Evolutionary conservation across 306 rosid genomes (phyloP).

Genomic region (Castanea crenata): DNA sequence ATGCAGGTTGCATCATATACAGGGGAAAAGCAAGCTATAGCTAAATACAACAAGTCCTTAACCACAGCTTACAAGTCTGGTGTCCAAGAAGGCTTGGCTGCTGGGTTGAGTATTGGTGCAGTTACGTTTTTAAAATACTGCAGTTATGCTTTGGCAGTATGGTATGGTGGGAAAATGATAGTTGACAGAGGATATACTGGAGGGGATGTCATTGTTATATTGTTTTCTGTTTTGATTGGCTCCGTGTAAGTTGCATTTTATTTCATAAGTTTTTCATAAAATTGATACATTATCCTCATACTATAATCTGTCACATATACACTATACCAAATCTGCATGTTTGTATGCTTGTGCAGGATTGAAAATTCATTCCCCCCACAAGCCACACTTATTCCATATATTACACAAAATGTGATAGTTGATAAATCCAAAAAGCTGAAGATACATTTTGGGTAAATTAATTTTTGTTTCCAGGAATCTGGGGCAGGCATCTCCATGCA

Average conservation of each 20-base stretch:
- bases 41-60: slow-evolving; percentile 54
- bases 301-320: neutral
- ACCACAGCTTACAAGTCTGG: slow-evolving; percentile 51
- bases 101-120: slow-evolving; percentile 60
- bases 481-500: slow-evolving; percentile 84
- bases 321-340: neutral
- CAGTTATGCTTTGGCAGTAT: slow-evolving; percentile 63
- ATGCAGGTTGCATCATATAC: slow-evolving; percentile 89
- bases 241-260: slow-evolving; percentile 53
- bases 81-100: slow-evolving; percentile 63
- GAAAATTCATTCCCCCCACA: neutral
- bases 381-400: neutral
- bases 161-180: slow-evolving; percentile 85
- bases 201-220: slow-evolving; percentile 61
- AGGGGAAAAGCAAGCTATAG: slow-evolving; percentile 75
- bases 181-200: slow-evolving; percentile 72
- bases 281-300: neutral
- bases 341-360: no score
- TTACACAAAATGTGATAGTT: no score
- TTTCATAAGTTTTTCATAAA: neutral
- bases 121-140: slow-evolving; percentile 32
- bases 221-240: slow-evolving; percentile 61
- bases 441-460: neutral
- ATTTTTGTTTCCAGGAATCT: slow-evolving; percentile 45
- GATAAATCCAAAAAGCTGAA: no score